A percentile compares a stretch with the other conserved stretches of the same genome.
These are phyloP conservation scores for Capronia epimyces DNA, from an alignment of 2,329 filamentous ascomycete species.

Conservation along the genomic window DNA sequence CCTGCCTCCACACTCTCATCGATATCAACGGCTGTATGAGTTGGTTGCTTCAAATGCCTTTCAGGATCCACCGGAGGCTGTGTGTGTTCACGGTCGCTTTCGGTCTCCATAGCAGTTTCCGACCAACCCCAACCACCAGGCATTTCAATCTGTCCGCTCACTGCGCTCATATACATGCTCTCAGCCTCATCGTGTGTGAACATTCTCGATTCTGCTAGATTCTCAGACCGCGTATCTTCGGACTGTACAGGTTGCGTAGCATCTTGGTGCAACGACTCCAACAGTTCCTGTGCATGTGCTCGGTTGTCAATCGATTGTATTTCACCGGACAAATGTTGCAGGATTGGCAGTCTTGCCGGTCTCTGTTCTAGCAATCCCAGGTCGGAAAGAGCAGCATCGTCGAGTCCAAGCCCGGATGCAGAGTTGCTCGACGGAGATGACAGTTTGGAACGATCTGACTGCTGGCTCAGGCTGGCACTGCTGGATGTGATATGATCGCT, in stretches of 20 bases:
- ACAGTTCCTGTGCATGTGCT: constrained; percentile 9
- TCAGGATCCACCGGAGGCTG: neutral
- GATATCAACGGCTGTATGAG: neutral
- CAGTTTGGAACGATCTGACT: constrained; percentile 14
- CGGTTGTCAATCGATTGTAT: constrained; percentile 13
- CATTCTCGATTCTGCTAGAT: constrained; percentile 44
- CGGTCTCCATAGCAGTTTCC: neutral
- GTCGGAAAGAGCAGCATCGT: constrained; percentile 15
- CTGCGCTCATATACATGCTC: constrained; percentile 52
- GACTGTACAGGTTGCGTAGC: neutral
- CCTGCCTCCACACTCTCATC: neutral
- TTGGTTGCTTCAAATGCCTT: neutral
- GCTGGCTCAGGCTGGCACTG: constrained; percentile 16
- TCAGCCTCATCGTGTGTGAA: constrained; percentile 48
- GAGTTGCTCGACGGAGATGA: constrained; percentile 16
- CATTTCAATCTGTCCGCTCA: constrained; percentile 37
- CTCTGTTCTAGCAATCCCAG: constrained; percentile 10
- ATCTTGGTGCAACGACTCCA: neutral
- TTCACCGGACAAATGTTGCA: constrained; percentile 5
- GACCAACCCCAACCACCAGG: constrained; percentile 23
- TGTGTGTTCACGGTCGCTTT: neutral
- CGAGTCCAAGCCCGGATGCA: constrained; percentile 14
- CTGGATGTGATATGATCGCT: constrained; percentile 11
- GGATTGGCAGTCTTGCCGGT: constrained; percentile 1
- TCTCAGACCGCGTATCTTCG: constrained; percentile 23